Evolutionary conservation across 148 eudicot genomes (phyloP).

Genomic region (Amaranthus palmeri): DNA sequence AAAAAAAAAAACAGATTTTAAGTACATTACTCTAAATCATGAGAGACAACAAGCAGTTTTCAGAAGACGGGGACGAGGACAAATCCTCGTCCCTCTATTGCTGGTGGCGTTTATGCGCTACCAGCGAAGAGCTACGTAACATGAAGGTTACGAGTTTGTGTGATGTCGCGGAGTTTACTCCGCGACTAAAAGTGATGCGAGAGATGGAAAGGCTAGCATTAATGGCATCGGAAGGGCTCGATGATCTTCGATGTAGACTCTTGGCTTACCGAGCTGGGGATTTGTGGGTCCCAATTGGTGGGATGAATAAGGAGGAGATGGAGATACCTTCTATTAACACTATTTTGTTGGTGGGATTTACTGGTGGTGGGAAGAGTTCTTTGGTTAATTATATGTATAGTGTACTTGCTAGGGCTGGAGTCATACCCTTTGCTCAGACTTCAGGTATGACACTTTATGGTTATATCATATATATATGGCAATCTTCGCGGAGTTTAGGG

Average conservation of each 20-base stretch:
- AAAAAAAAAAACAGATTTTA: too few species aligned
- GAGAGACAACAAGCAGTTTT: slow-evolving; percentile 16
- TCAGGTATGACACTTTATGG: slow-evolving; percentile 19
- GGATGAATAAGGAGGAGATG: slow-evolving; percentile 46
- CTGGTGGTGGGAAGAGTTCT: slow-evolving; percentile 59
- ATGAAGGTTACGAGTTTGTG: slow-evolving; percentile 25
- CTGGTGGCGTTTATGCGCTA: slow-evolving; percentile 45
- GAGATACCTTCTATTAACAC: slow-evolving; percentile 37
- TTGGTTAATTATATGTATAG: slow-evolving; percentile 62
- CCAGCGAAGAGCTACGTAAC: slow-evolving; percentile 31
- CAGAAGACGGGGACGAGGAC: slow-evolving; percentile 12
- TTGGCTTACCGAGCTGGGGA: slow-evolving; percentile 53
- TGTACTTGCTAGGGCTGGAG: slow-evolving; percentile 59
- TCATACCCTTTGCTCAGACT: slow-evolving; percentile 60
- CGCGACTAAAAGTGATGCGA: slow-evolving; percentile 39
- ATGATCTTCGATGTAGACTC: slow-evolving; percentile 54
- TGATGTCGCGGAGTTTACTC: slow-evolving; percentile 31
- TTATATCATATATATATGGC: too few species aligned
- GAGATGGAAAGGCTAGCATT: slow-evolving; percentile 53
- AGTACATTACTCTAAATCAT: neutral
- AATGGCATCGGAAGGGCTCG: slow-evolving; percentile 42
- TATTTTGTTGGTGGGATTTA: slow-evolving; percentile 41
- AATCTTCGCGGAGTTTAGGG: too few species aligned
- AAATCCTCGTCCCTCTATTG: slow-evolving; percentile 18
- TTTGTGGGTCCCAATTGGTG: slow-evolving; percentile 62